These are phyloP conservation scores for Pyracantha coccinea DNA, from an alignment of 331 rosid species.

Conservation along the genomic window DNA sequence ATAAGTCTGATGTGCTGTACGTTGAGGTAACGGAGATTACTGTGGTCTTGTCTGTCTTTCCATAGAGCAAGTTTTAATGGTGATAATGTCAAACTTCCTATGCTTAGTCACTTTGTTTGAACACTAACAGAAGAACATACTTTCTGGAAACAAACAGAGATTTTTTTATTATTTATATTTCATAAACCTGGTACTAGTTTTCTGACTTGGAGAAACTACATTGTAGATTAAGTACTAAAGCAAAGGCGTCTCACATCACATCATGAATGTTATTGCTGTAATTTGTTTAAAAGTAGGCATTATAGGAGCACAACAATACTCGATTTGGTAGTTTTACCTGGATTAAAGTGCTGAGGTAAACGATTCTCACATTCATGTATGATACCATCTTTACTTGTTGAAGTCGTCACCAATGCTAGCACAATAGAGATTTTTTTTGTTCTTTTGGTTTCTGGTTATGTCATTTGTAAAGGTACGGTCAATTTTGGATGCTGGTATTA, in stretches of 20 bases:
- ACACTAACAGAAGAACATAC: neutral
- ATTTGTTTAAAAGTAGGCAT: neutral
- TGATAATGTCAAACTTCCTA: neutral
- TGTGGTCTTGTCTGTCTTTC: neutral
- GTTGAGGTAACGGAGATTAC: slow-evolving; percentile 45
- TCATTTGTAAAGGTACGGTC: neutral
- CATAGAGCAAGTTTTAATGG: neutral
- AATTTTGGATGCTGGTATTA: neutral
- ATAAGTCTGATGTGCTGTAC: slow-evolving; percentile 51
- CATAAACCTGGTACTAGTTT: neutral
- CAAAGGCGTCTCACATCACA: neutral
- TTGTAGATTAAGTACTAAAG: neutral
- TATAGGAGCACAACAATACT: neutral
- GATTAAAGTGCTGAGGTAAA: neutral
- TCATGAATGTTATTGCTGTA: neutral
- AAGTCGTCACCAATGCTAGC: neutral
- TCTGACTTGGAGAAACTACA: neutral
- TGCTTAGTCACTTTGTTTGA: neutral
- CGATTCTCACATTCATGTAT: neutral
- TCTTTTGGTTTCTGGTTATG: neutral
- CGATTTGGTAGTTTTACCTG: neutral
- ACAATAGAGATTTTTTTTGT: neutral
- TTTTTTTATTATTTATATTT: neutral
- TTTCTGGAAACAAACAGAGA: neutral
- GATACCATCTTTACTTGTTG: neutral